phyloP scores from a whole-genome alignment of 352 stramenopile species.

The Phytopythium vexans region DNA sequence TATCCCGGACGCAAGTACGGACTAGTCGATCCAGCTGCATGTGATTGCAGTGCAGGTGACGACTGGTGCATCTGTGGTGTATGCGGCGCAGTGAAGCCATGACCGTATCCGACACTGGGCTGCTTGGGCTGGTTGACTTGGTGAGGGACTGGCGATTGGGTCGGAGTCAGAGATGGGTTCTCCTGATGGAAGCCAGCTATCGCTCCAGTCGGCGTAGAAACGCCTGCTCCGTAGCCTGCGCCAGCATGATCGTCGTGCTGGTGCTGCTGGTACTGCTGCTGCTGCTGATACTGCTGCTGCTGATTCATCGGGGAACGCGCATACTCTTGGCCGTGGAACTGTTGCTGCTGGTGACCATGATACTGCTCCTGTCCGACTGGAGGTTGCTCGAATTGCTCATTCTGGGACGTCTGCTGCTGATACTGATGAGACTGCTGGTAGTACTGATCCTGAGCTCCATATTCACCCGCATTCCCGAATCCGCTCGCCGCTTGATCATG shows the following conservation, averaged over 20 bases:
- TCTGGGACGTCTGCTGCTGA: constrained; percentile 5
- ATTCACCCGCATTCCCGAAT: constrained; percentile 2
- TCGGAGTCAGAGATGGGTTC: too few species aligned
- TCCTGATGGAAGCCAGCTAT: too few species aligned
- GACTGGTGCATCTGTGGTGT: constrained; percentile 5
- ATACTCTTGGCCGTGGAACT: constrained; percentile 13
- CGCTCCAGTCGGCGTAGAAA: not conserved
- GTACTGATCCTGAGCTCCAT: not conserved
- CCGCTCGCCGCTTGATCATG: not conserved
- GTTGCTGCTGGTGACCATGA: constrained; percentile 3
- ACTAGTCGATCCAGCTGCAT: not conserved
- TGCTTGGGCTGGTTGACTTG: not conserved
- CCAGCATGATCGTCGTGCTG: constrained; percentile 8
- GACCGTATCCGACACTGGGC: not conserved
- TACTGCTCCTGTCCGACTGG: constrained; percentile 6
- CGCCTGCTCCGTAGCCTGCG: not conserved
- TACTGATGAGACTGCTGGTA: not conserved
- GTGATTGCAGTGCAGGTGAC: not conserved
- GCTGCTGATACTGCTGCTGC: constrained; percentile 10
- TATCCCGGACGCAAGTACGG: not conserved
- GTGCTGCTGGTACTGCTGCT: constrained; percentile 4
- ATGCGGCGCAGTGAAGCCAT: constrained; percentile 1
- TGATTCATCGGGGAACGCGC: constrained; percentile 8
- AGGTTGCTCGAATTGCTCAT: not conserved
- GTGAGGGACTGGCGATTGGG: too few species aligned